phyloP scores from a whole-genome alignment of 2,329 filamentous ascomycete species.

The Trichoderma brevicompactum region DNA sequence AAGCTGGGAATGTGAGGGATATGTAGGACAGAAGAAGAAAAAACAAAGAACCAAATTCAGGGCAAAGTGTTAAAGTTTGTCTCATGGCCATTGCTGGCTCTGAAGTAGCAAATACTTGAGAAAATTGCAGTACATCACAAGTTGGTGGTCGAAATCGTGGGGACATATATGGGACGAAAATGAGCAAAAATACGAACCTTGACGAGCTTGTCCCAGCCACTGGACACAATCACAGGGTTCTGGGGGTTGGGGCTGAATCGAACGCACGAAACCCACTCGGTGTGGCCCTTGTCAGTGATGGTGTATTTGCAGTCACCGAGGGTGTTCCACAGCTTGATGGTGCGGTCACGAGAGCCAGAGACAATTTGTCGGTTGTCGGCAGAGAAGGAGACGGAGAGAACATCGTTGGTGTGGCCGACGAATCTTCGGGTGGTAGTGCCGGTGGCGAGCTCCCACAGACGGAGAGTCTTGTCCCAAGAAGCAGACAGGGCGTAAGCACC shows the following conservation, averaged over 20 bases:
- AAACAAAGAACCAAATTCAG: conserved; percentile 62
- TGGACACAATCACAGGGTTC: conserved; percentile 99
- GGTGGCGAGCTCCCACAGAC: conserved; percentile 97
- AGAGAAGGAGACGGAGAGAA: conserved; percentile 99
- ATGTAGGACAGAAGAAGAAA: conserved; percentile 16
- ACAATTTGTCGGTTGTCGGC: conserved; percentile 99
- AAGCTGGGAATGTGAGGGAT: background rate
- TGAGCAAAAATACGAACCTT: conserved; percentile 73
- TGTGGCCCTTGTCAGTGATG: conserved; percentile 99
- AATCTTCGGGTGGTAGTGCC: conserved; percentile 97
- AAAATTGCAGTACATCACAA: conserved; percentile 88
- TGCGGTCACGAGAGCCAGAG: conserved; percentile 95
- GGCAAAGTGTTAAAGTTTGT: conserved; percentile 86
- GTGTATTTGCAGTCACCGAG: conserved; percentile 99
- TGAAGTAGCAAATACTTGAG: conserved; percentile 99
- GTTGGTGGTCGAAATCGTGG: conserved; percentile 13
- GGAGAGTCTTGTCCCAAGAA: conserved; percentile 99
- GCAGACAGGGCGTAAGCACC: conserved; percentile 98
- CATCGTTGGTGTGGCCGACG: conserved; percentile 98
- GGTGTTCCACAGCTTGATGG: conserved; percentile 99
- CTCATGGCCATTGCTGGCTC: conserved; percentile 92
- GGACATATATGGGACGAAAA: conserved; percentile 21
- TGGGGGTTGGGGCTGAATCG: conserved; percentile 99
- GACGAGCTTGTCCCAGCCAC: conserved; percentile 99
- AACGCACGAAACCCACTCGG: conserved; percentile 99